Base-by-base conservation (phyloP, 2,329 filamentous ascomycete genomes). In the Penicillium occitanis region DNA sequence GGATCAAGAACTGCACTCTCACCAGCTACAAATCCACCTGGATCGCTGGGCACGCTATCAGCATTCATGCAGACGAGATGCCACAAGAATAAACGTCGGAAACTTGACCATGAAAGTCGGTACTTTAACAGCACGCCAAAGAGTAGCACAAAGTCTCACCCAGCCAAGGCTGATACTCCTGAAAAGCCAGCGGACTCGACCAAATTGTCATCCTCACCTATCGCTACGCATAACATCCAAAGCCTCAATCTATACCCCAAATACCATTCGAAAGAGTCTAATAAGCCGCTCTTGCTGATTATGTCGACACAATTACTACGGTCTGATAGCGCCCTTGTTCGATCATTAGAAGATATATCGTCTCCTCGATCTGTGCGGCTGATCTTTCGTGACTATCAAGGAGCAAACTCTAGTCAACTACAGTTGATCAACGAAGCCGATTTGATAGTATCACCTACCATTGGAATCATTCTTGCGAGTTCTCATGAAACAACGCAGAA, bases 401-500 rank as follows among this genome's bases (percentile, higher is more conserved):
- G 22, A 28, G 58, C 35, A 5, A 28, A 33, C 35, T 19, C 33
- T 37, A 57, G 19, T 25, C 19, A 61, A 25, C 14, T 44, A 35
- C 14, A 19, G 25, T 55, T 35, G 22, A 19, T 25, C 44, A 22
- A 61, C 11, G 75, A 79, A 69, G 75, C 91, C 2, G 93, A 97
- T 71, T 77, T 97, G 2, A 85, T 90, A 0, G 71, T 93, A 5
- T 91, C 91, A 0, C 87, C 91, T 0, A 82, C 81, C 0, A 87
- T 85, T 0, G 92, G 91, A 0, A 79, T 96, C 2, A 76, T 96
- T 0, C 73, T 91, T 22, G 91, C 91, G 0, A 91, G 86, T 0
- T 79, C 93, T 5, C 86, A 93, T 68, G 87, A 89, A 69, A 83
- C 90, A 30, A 90, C 88, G 51, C 93, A 97, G 72, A 86, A 84